Evolutionary conservation across 345 rosid genomes (phyloP), one percentile per base, ranked within the genome.

Genomic region (Syzygium grande): DNA sequence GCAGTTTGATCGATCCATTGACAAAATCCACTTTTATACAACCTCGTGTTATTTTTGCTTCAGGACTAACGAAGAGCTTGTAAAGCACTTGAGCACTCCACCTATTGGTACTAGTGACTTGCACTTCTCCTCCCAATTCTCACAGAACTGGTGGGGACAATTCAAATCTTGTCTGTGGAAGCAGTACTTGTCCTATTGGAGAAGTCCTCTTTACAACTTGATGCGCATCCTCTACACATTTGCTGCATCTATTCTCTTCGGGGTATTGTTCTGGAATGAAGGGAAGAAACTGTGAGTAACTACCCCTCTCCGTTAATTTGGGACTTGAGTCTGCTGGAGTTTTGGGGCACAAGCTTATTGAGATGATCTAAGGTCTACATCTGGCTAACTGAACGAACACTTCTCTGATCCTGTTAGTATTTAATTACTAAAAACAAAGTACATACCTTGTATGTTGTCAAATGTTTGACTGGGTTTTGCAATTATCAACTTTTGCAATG

Each of bases 131-230:
- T 93, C 93, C 79, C 91, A 87, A 14, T 97, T 90, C 88, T 87
- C 97, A 1, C 96, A 92, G 86, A 94, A 90, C 34, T 91, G 92
- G 56, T 93, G 95, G 97, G 98, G 87, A 83, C 99, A 96, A 84
- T 94, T 97, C 89, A 95, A 92, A 88, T 91, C 91, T 55, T 96
- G 97, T 90, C 83, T 97, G 23, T 96, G 99, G 99, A 97, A 97
- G 89, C 96, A 90, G 88, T 87, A 91, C 52, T 88, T 94, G 58
- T 94, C 99, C 54, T 94, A 97, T 59, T 97, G 99, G 98, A 94
- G 98, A 93, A 95, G 94, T 84, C 99, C 98, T 85, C 78, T 96
- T 15, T 96, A 95, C 90, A 97, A 97, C 88, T 89, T 96, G 87
- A 86, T 56, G 88, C 95, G 98, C 27, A 86, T 93, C n/a, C 41